A percentile compares a stretch with the other conserved stretches of the same genome.
Evolutionary conservation across 257 asterid genomes (phyloP).

Genomic region (Lavandula angustifolia): DNA sequence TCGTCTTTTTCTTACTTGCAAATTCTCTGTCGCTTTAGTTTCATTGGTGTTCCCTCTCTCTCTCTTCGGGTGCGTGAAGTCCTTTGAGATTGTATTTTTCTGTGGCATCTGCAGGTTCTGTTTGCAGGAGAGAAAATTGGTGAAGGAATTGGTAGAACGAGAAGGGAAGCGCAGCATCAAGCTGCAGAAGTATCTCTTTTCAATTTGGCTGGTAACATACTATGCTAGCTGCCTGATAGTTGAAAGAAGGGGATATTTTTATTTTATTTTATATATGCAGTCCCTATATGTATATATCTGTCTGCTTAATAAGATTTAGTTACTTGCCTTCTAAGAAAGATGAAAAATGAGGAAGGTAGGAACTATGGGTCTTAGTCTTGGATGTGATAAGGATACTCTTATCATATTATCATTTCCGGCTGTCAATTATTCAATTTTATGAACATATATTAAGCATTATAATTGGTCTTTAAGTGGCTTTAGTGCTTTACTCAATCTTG

Average conservation of each 20-base stretch:
- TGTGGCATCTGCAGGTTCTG: constrained; percentile 56
- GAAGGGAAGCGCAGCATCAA: constrained; percentile 78
- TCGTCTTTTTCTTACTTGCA: constrained; percentile 18
- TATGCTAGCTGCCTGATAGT: constrained; percentile 25
- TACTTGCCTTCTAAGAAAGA: constrained; percentile 4
- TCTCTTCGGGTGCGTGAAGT: not conserved
- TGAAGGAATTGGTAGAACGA: constrained; percentile 82
- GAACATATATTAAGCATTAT: not conserved
- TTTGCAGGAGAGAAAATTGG: constrained; percentile 93
- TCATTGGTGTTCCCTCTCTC: too few species aligned
- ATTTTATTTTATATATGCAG: not conserved
- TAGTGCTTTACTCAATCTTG: not conserved
- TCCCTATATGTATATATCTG: too few species aligned
- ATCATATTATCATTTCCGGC: not conserved
- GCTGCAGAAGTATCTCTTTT: constrained; percentile 84
- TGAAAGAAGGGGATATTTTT: constrained; percentile 19
- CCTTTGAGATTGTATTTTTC: constrained; percentile 23
- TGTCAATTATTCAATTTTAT: not conserved
- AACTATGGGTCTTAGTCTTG: constrained; percentile 4
- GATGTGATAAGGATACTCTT: constrained; percentile 13
- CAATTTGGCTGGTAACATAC: constrained; percentile 73
- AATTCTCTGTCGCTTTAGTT: not conserved
- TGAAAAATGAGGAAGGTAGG: constrained; percentile 8
- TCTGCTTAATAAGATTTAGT: not conserved
- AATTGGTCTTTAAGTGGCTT: not conserved